These are phyloP conservation scores for Metrosideros polymorpha DNA, from an alignment of 441 rosid genomes.

Conservation along the genomic window DNA sequence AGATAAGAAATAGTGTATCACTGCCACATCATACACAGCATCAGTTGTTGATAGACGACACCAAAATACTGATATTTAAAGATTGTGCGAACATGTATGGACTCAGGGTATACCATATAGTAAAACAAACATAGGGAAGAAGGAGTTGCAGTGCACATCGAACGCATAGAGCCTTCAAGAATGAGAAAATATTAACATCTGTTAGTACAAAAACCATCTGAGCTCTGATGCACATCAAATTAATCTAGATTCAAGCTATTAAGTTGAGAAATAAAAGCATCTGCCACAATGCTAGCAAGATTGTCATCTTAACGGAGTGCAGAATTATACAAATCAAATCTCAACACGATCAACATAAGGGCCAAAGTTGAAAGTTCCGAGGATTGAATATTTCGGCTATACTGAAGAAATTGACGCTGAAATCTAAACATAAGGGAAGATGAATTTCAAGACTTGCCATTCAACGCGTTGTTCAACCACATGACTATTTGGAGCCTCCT, in stretches of 20 bases:
- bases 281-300: not conserved
- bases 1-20: constrained; percentile 78
- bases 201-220: not conserved
- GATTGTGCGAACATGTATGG: not conserved
- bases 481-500: constrained; percentile 93
- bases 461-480: constrained; percentile 96
- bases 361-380: not conserved
- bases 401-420: not conserved
- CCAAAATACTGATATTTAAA: not conserved
- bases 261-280: not conserved
- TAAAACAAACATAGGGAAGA: constrained; percentile 94
- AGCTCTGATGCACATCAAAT: not conserved
- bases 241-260: not conserved
- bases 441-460: constrained; percentile 51
- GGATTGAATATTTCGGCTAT: not conserved
- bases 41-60: not conserved
- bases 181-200: not conserved
- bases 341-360: not conserved
- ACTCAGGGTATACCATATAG: constrained; percentile 62
- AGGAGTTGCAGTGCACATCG: constrained; percentile 99
- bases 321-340: not conserved
- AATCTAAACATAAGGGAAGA: not conserved
- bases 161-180: constrained; percentile 82
- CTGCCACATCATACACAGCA: constrained; percentile 33
- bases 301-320: not conserved